Evolutionary conservation across 2,329 filamentous ascomycete genomes (phyloP).

Genomic region (Lachnellula arida): DNA sequence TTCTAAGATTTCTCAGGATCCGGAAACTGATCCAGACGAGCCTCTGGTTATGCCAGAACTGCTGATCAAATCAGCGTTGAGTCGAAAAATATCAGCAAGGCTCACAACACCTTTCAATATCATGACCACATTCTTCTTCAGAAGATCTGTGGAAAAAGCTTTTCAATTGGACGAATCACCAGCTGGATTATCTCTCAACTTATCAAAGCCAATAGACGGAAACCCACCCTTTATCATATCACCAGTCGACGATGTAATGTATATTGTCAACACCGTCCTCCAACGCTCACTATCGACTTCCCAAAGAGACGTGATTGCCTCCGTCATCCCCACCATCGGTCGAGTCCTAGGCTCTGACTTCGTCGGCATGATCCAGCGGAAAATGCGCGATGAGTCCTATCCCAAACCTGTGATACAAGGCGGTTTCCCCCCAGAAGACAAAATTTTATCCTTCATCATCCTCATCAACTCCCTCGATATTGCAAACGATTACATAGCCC

Average conservation of each 20-base stretch:
- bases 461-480: conserved; percentile 95
- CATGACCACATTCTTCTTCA: conserved; percentile 96
- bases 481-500: conserved; percentile 81
- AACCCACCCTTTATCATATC: conserved; percentile 90
- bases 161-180: conserved; percentile 95
- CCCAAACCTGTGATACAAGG: conserved; percentile 75
- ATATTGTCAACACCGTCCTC: conserved; percentile 90
- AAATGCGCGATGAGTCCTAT: conserved; percentile 95
- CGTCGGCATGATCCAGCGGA: conserved; percentile 92
- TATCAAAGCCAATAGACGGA: conserved; percentile 64
- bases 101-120: conserved; percentile 78
- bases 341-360: conserved; percentile 85
- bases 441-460: conserved; percentile 83
- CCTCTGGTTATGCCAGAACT: conserved; percentile 67
- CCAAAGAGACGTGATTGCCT: conserved; percentile 71
- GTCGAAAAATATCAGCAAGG: conserved; percentile 70
- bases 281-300: conserved; percentile 83
- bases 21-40: conserved; percentile 46
- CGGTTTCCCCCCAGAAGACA: conserved; percentile 79
- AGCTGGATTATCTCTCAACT: conserved; percentile 69
- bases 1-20: conserved; percentile 43
- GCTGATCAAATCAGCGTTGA: conserved; percentile 72
- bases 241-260: conserved; percentile 98
- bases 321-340: conserved; percentile 72
- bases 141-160: conserved; percentile 91